phyloP scores from a whole-genome alignment of 495 filamentous ascomycete genomes.

The Tricharina praecox region DNA sequence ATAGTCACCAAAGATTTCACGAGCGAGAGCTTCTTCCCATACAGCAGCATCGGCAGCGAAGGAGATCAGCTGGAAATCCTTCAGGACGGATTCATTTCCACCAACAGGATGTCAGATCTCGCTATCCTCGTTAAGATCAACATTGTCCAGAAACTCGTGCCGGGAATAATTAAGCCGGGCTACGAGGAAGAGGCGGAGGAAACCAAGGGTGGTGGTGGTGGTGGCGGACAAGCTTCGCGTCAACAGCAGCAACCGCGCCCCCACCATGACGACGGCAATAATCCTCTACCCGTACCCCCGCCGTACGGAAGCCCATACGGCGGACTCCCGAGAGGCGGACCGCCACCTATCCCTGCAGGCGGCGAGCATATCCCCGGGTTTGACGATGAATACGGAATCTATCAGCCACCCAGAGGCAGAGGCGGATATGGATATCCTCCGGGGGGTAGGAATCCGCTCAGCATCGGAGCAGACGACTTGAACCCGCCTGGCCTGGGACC shows the following conservation, averaged over 20 bases:
- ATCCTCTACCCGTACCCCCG: constrained; percentile 33
- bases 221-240: background rate
- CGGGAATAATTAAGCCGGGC: constrained; percentile 54
- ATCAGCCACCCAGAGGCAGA: constrained; percentile 45
- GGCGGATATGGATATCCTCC: constrained; percentile 29
- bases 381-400: constrained; percentile 82
- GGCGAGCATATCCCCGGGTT: constrained; percentile 79
- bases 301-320: constrained; percentile 26
- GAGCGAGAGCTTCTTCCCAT: constrained; percentile 42
- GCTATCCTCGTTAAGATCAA: constrained; percentile 51
- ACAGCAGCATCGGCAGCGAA: constrained; percentile 26
- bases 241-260: constrained; percentile 24
- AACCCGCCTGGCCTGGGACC: constrained; percentile 79
- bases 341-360: constrained; percentile 46
- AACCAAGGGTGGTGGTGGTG: background rate
- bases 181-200: constrained; percentile 41
- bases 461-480: constrained; percentile 67
- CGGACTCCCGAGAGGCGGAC: constrained; percentile 7
- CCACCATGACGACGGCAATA: constrained; percentile 28
- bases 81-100: constrained; percentile 62
- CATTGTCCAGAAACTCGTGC: constrained; percentile 65
- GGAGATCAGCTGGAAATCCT: constrained; percentile 36
- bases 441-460: constrained; percentile 40
- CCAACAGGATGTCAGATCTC: constrained; percentile 48
- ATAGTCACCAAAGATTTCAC: constrained; percentile 60